Evolutionary conservation across 2,329 filamentous ascomycete genomes (phyloP), one percentile per base, ranked within the genome.

Genomic region (Chrysoporthe cubensis): DNA sequence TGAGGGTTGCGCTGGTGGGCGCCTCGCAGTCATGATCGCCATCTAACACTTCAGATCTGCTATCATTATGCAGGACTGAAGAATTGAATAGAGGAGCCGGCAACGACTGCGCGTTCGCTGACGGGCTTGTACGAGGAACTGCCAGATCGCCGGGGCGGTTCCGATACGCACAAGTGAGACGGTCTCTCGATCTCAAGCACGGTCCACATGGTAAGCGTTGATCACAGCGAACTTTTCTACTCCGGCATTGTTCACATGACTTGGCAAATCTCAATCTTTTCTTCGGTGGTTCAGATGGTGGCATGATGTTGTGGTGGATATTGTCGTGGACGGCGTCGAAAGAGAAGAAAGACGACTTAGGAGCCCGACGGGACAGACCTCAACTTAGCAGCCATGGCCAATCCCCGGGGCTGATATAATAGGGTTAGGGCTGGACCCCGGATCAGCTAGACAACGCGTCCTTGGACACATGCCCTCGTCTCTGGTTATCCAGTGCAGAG

Each of bases 141-240:
- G 5, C 54, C 9, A 16, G 16, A 37, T 26, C 42, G 43, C 37
- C 54, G 4, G 54, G 37, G 18, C 14, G 21, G 43, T 59, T 43
- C 2, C 63, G 54, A 11, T 65, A 65, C 26, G 32, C 44, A 18
- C 63, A 65, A 13, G 44, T 48, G 2, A 65, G 63, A 4, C 54
- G 63, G 18, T 40, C 50, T 44, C 64, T 44, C 3, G 64, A 61
- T 13, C 26, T 50, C 34, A 16, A 37, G 37, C 64, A 66, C 11
- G 64, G 64, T 32, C 64, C 64, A 34, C 64, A 66, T 9, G 64
- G 64, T 2, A 50, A 11, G 34, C 42, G 43, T 26, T 54, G 64
- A 37, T 66, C 64, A 46, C 64, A 66, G 44, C 64, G 57, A n/a
- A 66, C 37, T 40, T 66, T 66, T 34, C 64, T 34, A 18, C 37